Conservation (phyloP, 179 eudicot species). For the Spergularia azorica region DNA sequence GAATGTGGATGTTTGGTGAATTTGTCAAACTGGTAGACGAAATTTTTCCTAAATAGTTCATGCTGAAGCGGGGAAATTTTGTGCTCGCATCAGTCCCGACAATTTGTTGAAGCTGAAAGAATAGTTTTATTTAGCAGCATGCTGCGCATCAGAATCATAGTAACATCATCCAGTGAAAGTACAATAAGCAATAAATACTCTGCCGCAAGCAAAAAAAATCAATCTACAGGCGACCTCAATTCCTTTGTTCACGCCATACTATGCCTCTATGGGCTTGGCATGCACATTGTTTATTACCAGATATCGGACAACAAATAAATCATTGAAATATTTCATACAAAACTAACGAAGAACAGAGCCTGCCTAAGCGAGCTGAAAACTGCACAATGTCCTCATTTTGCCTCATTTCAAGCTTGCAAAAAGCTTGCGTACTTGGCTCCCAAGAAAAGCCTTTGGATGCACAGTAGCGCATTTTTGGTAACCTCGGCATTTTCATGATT, state of each 20-base stretch:
- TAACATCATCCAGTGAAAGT: conserved; percentile 11
- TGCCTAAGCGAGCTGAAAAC: background rate
- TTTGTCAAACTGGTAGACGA: too few species aligned
- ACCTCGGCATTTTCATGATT: conserved; percentile 92
- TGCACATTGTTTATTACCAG: conserved; percentile 30
- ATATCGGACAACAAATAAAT: conserved; percentile 23
- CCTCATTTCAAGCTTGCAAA: conserved; percentile 62
- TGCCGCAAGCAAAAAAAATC: conserved; percentile 10
- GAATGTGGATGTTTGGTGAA: too few species aligned
- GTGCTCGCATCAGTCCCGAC: too few species aligned
- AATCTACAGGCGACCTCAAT: conserved; percentile 22
- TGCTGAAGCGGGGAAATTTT: too few species aligned
- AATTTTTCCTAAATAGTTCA: too few species aligned
- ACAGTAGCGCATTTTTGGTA: conserved; percentile 84
- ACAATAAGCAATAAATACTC: conserved; percentile 1
- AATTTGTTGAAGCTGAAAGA: background rate
- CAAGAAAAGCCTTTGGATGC: conserved; percentile 96
- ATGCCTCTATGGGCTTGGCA: conserved; percentile 16
- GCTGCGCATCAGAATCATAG: conserved; percentile 20
- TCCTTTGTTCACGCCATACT: conserved; percentile 25
- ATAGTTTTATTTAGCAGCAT: conserved; percentile 8
- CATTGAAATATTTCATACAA: conserved; percentile 24
- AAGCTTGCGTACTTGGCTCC: conserved; percentile 99
- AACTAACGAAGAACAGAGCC: background rate
- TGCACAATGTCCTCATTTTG: background rate